phyloP scores from a whole-genome alignment of 257 asterid species.

The Solanum appendiculatum region DNA sequence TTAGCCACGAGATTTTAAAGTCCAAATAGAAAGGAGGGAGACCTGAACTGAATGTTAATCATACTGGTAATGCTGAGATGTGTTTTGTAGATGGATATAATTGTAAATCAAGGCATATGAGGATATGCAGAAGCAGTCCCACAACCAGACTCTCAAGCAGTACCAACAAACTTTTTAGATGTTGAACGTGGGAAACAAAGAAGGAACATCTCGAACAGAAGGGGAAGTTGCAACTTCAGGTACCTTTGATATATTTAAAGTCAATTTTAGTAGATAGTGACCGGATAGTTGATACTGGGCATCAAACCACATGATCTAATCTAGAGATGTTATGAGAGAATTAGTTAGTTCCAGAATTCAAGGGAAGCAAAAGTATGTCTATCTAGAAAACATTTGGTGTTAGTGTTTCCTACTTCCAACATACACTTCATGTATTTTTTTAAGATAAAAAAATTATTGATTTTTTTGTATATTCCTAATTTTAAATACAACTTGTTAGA shows the following conservation, averaged over 20 bases:
- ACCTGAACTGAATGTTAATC: neutral
- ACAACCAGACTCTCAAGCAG: neutral
- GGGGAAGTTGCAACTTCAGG: neutral
- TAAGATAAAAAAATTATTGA: too few species aligned
- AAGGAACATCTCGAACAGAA: neutral
- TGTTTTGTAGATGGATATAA: neutral
- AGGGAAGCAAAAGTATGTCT: too few species aligned
- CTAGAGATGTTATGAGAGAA: neutral
- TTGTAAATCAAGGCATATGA: neutral
- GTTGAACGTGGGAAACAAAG: neutral
- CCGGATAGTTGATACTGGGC: neutral
- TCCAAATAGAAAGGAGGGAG: neutral
- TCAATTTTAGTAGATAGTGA: neutral
- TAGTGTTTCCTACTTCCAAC: too few species aligned
- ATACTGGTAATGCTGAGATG: neutral
- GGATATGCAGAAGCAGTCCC: neutral
- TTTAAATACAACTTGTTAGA: too few species aligned
- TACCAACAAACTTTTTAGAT: neutral
- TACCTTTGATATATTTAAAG: neutral
- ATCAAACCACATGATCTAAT: neutral
- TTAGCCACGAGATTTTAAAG: neutral
- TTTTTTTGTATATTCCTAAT: neutral
- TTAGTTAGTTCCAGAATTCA: too few species aligned
- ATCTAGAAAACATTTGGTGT: too few species aligned
- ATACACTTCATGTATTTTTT: too few species aligned